Base-by-base conservation (phyloP, 495 filamentous ascomycete species). In the Lindgomyces ingoldianus region DNA sequence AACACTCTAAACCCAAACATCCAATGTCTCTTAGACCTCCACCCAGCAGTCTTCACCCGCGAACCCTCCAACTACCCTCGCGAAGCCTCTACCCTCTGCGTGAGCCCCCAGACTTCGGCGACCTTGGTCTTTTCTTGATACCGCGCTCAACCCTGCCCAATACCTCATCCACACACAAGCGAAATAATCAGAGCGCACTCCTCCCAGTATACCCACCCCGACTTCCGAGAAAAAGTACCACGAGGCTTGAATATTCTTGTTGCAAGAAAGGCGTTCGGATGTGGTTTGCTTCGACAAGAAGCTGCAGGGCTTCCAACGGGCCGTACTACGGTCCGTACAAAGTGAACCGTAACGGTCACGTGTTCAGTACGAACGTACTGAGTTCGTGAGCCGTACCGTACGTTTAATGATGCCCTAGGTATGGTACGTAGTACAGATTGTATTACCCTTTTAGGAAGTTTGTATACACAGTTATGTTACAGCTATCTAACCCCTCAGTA, bases 211-310 rank as follows among this genome's bases (percentile, higher is more conserved):
- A 76, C 72, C 0, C 55, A 76, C 51, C 78, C 79, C 0, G 69
- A 75, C 4, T 81, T 81, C 60, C 73, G 77, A 0, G 42, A 73
- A 26, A 65, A 55, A 10, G 78, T 66, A 18, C 62, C 62, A 36
- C 41, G 73, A 21, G 78, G 76, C 0, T 71, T 70, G 54, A 74
- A 74, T 47, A 70, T 81, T 19, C 70, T 79, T 3, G 75, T 81
- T 1, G 78, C 77, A 8, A 77, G 74, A 0, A 72, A 76, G 49
- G 78, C 64, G 0, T 81, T 81, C 58, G 78, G 77, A 1, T 74
- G 74, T 57, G 79, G 79, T 3, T 78, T 75, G 11, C 80, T 77
- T 0, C 75, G 77, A 1, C 74, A 80, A 60, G 65, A 78, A 22
- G 78, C 79, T 1, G 74, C 78, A 1, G 71, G 64, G 59, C 78